phyloP scores from a whole-genome alignment of 306 rosid genomes.

The Sphenostylis stenocarpa region DNA sequence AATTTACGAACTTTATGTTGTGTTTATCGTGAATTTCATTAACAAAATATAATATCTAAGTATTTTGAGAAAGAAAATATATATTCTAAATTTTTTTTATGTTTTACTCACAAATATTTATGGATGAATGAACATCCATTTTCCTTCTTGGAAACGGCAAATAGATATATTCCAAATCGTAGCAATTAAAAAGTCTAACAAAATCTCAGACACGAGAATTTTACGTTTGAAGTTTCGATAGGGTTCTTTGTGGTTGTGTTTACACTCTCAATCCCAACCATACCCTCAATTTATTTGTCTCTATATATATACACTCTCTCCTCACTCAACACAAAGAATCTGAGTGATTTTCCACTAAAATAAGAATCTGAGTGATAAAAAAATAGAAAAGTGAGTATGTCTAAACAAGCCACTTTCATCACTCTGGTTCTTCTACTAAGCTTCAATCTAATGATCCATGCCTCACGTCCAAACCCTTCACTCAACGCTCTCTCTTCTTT shows the following conservation, averaged over 20 bases:
- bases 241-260: conserved; percentile 6
- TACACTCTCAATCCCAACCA: neutral
- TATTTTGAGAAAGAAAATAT: too few relatives aligned
- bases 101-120: neutral
- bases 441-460: conserved; percentile 37
- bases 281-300: conserved; percentile 3
- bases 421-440: conserved; percentile 51
- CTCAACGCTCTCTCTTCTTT: conserved; percentile 13
- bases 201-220: conserved; percentile 20
- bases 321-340: conserved; percentile 21
- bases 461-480: conserved; percentile 42
- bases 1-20: too few relatives aligned
- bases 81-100: too few relatives aligned
- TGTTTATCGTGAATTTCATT: too few relatives aligned
- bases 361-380: neutral
- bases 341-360: neutral
- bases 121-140: neutral
- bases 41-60: too few relatives aligned
- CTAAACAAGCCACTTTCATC: conserved; percentile 47
- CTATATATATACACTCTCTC: conserved; percentile 16
- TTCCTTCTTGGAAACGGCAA: neutral
- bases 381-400: conserved; percentile 34
- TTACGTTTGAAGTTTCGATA: conserved; percentile 16
- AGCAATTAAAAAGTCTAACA: conserved; percentile 26
- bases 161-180: neutral